phyloP scores from a whole-genome alignment of 805 yeast species.

The Pichia heedii region DNA sequence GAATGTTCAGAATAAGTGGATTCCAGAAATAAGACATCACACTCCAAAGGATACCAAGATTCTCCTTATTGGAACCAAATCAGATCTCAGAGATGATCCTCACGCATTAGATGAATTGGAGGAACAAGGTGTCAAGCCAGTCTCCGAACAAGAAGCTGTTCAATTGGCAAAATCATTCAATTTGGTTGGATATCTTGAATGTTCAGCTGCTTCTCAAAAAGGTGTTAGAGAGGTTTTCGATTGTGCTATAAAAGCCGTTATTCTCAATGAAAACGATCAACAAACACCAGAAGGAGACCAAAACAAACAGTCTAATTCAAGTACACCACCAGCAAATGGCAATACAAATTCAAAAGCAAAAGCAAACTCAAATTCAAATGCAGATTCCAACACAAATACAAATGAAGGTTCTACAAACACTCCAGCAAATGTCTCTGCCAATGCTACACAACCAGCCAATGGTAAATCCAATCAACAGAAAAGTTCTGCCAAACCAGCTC shows the following conservation, averaged over 20 bases:
- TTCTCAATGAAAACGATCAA: conserved; percentile 35
- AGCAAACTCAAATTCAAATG: not conserved
- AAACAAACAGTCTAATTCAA: not conserved
- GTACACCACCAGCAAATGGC: not conserved
- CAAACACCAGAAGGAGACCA: not conserved
- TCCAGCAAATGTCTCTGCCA: not conserved
- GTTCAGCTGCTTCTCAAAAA: conserved; percentile 82
- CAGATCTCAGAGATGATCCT: conserved; percentile 76
- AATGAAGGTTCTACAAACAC: not conserved
- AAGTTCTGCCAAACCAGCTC: conserved; percentile 1
- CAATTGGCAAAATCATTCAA: conserved; percentile 63
- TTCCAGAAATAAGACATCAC: conserved; percentile 81
- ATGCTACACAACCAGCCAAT: not conserved
- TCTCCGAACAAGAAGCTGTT: conserved; percentile 52
- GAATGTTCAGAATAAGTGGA: conserved; percentile 75
- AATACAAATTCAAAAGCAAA: not conserved
- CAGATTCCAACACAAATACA: not conserved
- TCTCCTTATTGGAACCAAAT: conserved; percentile 79
- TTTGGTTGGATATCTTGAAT: conserved; percentile 70
- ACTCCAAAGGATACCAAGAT: conserved; percentile 63
- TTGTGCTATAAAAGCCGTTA: conserved; percentile 64
- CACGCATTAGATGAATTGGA: conserved; percentile 62
- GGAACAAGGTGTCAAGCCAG: conserved; percentile 53
- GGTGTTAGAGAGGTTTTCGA: conserved; percentile 85
- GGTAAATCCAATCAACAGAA: not conserved